phyloP scores from a whole-genome alignment of 2,329 filamentous ascomycete species.

The Amphichorda felina region DNA sequence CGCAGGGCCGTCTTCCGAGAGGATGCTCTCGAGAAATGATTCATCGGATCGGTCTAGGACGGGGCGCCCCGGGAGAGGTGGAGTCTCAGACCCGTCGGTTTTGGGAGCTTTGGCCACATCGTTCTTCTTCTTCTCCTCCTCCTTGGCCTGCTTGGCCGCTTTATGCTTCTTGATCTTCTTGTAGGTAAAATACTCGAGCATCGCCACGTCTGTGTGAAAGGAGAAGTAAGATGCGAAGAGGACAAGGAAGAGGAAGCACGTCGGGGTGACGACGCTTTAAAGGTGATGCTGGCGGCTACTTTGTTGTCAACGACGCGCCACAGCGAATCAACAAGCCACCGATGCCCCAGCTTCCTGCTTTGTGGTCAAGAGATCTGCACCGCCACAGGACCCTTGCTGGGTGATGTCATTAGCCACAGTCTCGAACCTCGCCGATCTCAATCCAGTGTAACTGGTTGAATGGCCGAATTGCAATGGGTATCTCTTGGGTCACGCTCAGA shows the following conservation, averaged over 20 bases:
- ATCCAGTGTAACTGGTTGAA: no score
- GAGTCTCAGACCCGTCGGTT: slow-evolving; percentile 10
- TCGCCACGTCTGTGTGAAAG: slow-evolving; percentile 16
- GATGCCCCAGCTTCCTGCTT: no score
- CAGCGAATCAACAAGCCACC: slow-evolving; percentile 1
- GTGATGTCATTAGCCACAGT: slow-evolving; percentile 18
- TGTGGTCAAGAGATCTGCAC: no score
- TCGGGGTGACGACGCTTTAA: not conserved
- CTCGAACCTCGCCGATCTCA: no score
- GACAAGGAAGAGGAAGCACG: not conserved
- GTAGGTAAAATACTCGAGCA: slow-evolving; percentile 52
- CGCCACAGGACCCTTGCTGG: slow-evolving; percentile 13
- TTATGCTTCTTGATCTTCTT: slow-evolving; percentile 52
- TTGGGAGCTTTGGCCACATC: slow-evolving; percentile 1
- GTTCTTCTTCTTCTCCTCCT: slow-evolving; percentile 7
- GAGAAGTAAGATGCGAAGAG: not conserved
- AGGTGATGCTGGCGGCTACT: not conserved
- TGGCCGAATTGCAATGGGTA: no score
- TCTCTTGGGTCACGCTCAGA: no score
- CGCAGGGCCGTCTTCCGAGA: slow-evolving; percentile 29
- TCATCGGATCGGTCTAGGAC: slow-evolving; percentile 46
- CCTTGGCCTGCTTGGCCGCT: slow-evolving; percentile 30
- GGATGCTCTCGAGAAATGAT: slow-evolving; percentile 42
- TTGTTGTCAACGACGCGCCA: not conserved
- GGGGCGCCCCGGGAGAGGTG: slow-evolving; percentile 19